Percentiles rank a stretch among this genome's conserved stretches.
Conservation (phyloP, 2,329 filamentous ascomycete species). For the Laburnicola sp. region DNA sequence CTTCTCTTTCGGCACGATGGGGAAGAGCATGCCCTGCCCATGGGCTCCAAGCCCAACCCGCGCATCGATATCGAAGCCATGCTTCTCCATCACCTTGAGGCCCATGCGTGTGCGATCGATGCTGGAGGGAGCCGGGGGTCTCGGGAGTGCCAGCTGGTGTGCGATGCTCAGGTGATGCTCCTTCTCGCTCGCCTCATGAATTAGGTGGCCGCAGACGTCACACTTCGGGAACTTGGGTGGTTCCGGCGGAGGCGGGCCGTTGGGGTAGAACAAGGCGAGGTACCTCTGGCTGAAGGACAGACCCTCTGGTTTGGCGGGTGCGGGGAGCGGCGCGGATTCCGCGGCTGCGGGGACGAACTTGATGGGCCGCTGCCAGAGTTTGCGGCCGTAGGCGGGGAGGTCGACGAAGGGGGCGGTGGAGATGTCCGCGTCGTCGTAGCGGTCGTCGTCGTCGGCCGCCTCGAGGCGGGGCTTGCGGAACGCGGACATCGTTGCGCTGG, state of each 20-base stretch:
- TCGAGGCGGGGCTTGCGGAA: slow-evolving; percentile 8
- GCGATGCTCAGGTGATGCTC: slow-evolving; percentile 63
- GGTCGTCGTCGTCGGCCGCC: slow-evolving; percentile 19
- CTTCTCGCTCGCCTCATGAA: slow-evolving; percentile 32
- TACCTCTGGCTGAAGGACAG: slow-evolving; percentile 64
- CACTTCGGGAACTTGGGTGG: slow-evolving; percentile 29
- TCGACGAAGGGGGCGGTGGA: slow-evolving; percentile 62
- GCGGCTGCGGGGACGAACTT: slow-evolving; percentile 60
- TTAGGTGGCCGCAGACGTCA: slow-evolving; percentile 43
- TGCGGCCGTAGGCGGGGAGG: slow-evolving; percentile 61
- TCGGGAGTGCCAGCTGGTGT: slow-evolving; percentile 70
- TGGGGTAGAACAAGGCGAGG: slow-evolving; percentile 66
- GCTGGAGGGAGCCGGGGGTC: slow-evolving; percentile 72
- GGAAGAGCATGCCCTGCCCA: slow-evolving; percentile 71
- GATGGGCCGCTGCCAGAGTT: slow-evolving; percentile 64
- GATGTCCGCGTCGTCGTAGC: slow-evolving; percentile 53
- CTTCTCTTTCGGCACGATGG: slow-evolving; percentile 73
- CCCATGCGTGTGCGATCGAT: slow-evolving; percentile 73
- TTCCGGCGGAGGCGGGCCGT: slow-evolving; percentile 32
- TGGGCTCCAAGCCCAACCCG: slow-evolving; percentile 70
- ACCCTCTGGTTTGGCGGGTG: slow-evolving; percentile 47
- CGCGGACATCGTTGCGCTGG: slow-evolving; percentile 14
- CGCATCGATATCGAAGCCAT: slow-evolving; percentile 76
- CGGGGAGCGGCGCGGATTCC: slow-evolving; percentile 17
- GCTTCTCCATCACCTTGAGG: slow-evolving; percentile 64